Conservation (phyloP, 2,329 filamentous ascomycete species). For the Trichoderma polysporum region DNA sequence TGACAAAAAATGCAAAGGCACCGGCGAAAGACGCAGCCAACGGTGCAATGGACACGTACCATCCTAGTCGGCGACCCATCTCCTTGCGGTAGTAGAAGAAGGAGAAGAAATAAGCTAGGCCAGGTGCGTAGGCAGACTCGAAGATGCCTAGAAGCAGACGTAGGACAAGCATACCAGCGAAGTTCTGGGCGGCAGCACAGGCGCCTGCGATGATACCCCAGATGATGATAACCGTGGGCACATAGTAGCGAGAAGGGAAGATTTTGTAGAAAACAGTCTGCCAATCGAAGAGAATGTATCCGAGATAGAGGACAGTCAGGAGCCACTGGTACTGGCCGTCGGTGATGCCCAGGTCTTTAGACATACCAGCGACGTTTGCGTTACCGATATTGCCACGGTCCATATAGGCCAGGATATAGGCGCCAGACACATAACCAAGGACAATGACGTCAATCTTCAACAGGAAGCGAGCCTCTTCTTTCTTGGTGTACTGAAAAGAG, state of each 20-base stretch:
- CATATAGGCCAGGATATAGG: slow-evolving; percentile 10
- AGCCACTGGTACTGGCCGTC: slow-evolving; percentile 22
- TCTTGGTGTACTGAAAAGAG: too few relatives aligned
- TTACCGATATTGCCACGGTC: slow-evolving; percentile 18
- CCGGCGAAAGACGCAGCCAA: slow-evolving; percentile 66
- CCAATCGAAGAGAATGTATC: slow-evolving; percentile 24
- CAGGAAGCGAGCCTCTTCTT: too few relatives aligned
- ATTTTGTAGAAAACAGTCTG: slow-evolving; percentile 21
- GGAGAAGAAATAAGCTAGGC: slow-evolving; percentile 44
- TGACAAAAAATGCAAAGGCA: slow-evolving; percentile 63
- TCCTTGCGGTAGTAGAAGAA: slow-evolving; percentile 55
- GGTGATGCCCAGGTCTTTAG: background rate
- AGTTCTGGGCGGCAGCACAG: background rate
- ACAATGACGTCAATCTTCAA: background rate
- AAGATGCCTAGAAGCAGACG: slow-evolving; percentile 37
- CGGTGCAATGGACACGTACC: slow-evolving; percentile 63
- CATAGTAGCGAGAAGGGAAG: slow-evolving; percentile 18
- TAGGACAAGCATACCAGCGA: slow-evolving; percentile 25
- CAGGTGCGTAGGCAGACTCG: slow-evolving; percentile 44
- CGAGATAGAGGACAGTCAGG: slow-evolving; percentile 22
- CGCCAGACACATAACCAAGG: background rate
- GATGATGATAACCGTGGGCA: slow-evolving; percentile 19
- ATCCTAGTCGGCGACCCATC: slow-evolving; percentile 57
- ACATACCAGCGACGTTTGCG: background rate
- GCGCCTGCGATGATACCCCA: background rate